Base-by-base conservation (phyloP, 306 rosid genomes). In the Pyrus pyrifolia region DNA sequence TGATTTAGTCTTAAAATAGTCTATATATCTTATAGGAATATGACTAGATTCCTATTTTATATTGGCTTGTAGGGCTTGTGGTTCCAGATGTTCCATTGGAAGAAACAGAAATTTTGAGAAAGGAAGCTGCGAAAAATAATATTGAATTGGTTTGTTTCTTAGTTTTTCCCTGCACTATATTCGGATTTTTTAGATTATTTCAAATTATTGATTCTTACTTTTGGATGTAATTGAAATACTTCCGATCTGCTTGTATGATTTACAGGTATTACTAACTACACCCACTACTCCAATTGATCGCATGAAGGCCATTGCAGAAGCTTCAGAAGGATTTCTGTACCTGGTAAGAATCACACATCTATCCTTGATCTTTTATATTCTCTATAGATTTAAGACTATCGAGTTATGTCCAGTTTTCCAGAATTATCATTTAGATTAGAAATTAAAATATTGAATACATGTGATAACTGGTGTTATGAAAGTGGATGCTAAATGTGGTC, bases 31-130 rank as follows among this genome's bases (percentile, higher is more conserved):
- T 49, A 29, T 67, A 57, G 46, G 13, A 71, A 72, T 52, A 40
- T 31, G 70, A 55, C 17, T 71, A 73, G 44, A 59, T 79, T 61
- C 40, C 13, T 52, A 25, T 69, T 19, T 46, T 35, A 49, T 40
- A 21, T 67, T 25, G 80, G 73, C 29, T 59, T 83, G 81, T 78
- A 90, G 98, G 98, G 72, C 93, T 95, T 75, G 97, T 95, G 72
- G 97, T 95, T 75, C 97, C 98, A 9, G 98, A 95, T 80, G 97
- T 95, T 78, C 97, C 98, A 58, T 81, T 92, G 64, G 98, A 92
- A 80, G 97, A 92, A 86, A 86, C 97, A 1, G 84, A 80, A 29
- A 65, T 38, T 79, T 67, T 95, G 83, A 89, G 97, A 84, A 71
- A 51, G 45, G 96, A 92, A 87, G 97, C 98, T 75, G 75, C 70